Conservation (phyloP, 352 stramenopile genomes). For the Phytophthora megakarya region DNA sequence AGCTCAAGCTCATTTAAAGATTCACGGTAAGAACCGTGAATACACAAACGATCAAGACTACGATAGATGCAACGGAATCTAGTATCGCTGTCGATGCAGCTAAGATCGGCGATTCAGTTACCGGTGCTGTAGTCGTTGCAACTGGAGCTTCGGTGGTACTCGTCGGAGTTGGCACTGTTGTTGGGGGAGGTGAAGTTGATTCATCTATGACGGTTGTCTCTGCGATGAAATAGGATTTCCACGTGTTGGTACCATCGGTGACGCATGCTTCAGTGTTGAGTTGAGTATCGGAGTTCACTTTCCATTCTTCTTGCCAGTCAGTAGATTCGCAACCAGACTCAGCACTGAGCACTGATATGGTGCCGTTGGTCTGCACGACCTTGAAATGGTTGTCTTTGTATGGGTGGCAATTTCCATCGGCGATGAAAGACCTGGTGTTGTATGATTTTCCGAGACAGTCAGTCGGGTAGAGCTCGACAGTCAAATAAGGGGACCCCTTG, state of each 20-base stretch:
- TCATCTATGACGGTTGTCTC: neutral
- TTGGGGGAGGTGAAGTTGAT: conserved; percentile 1
- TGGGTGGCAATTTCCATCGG: conserved; percentile 23
- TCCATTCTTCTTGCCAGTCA: conserved; percentile 19
- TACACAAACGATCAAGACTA: neutral
- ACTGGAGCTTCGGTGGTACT: neutral
- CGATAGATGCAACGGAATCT: neutral
- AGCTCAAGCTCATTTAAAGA: conserved; percentile 10
- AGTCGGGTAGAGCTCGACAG: conserved; percentile 19
- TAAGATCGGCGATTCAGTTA: neutral
- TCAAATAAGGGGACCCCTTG: conserved; percentile 7
- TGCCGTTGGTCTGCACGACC: conserved; percentile 6
- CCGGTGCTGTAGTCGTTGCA: conserved; percentile 2
- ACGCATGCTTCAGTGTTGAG: conserved; percentile 27
- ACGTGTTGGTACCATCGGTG: conserved; percentile 12
- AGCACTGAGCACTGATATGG: conserved; percentile 12
- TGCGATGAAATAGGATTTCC: conserved; percentile 18
- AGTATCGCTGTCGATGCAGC: conserved; percentile 2
- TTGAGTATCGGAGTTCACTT: neutral
- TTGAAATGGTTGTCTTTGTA: conserved; percentile 28
- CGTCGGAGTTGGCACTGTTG: conserved; percentile 5
- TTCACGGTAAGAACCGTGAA: neutral
- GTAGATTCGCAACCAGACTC: conserved; percentile 6
- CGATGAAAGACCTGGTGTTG: conserved; percentile 25
- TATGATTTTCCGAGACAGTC: conserved; percentile 23